phyloP scores from a whole-genome alignment of 2,329 filamentous ascomycete genomes.

The Westerdykella sp. region DNA sequence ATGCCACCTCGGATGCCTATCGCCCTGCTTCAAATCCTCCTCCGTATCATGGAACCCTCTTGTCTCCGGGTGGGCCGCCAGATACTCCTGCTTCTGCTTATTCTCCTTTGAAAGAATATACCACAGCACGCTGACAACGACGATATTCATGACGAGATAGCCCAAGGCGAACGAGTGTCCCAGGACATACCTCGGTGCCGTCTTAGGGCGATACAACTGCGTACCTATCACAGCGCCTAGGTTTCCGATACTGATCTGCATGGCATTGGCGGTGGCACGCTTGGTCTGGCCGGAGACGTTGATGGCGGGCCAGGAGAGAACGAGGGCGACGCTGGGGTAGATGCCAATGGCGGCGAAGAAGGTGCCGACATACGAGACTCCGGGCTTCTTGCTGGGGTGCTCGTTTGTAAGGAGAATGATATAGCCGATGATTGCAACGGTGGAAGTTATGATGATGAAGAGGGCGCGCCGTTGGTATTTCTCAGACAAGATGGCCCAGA shows the following conservation, averaged over 20 bases:
- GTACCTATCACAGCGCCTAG: slow-evolving; percentile 37
- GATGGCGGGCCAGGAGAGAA: slow-evolving; percentile 48
- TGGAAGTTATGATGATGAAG: slow-evolving; percentile 32
- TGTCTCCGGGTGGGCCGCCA: slow-evolving; percentile 21
- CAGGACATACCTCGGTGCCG: slow-evolving; percentile 30
- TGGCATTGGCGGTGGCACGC: slow-evolving; percentile 44
- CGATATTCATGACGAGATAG: slow-evolving; percentile 28
- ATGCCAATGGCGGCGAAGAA: slow-evolving; percentile 37
- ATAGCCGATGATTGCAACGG: slow-evolving; percentile 34
- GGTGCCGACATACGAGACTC: slow-evolving; percentile 33
- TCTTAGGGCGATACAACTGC: slow-evolving; percentile 33
- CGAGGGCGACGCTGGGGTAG: slow-evolving; percentile 36
- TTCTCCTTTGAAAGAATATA: slow-evolving; percentile 30
- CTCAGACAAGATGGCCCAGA: slow-evolving; percentile 31
- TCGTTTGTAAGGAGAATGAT: slow-evolving; percentile 35
- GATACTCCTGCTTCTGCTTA: slow-evolving; percentile 19
- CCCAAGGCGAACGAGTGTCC: slow-evolving; percentile 34
- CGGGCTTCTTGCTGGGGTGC: slow-evolving; percentile 26
- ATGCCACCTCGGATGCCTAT: slow-evolving; percentile 33
- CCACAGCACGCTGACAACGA: slow-evolving; percentile 27
- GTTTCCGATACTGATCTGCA: slow-evolving; percentile 49
- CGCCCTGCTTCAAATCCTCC: slow-evolving; percentile 27
- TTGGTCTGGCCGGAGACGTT: slow-evolving; percentile 51
- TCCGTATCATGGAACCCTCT: slow-evolving; percentile 25
- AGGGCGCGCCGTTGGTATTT: slow-evolving; percentile 25